Base-by-base conservation (phyloP, 2,329 filamentous ascomycete species). In the Colletotrichum incanum region DNA sequence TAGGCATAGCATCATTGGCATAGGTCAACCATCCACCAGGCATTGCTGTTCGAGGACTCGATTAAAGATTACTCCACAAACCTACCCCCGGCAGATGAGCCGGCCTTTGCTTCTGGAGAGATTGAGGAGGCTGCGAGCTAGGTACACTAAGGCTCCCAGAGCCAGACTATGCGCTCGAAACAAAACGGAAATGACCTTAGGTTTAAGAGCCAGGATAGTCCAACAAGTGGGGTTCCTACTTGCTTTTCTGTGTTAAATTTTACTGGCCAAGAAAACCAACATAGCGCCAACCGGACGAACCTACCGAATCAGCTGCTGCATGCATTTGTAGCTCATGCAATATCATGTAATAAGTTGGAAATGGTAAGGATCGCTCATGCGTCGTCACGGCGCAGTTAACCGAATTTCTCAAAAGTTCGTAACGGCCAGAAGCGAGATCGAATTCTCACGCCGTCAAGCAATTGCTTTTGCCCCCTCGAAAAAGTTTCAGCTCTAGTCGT, bases 361-460 rank as follows among this genome's bases (percentile, higher is more conserved):
- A 60, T 14, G 34, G 58, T 5, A 60, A 60, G 9, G 26, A 60
- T 61, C 59, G 45, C 59, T 18, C 43, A 50, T 34, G 43, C n/a
- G 14, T 62, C 31, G 18, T 12, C 26, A 47, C 43, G 59, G 59
- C 59, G 43, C 43, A 50, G 43, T 16, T 26, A 14, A 12, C 45
- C 20, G 26, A 16, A 23, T 6, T 45, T 37, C 37, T 62, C n/a
- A 8, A 3, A 39, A 26, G 5, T 50, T 47, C 28, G 31, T 16
- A 23, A 8, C 8, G 14, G 45, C 20, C n/a, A 28, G 43, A 26
- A 49, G 59, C n/a, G 59, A 37, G 7, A 6, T 43, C 43, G 43
- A 9, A 23, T 23, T 12, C 20, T 43, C 26, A 37, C n/a, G 43
- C 59, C 20, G 31, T 20, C 18, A 18, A 45, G 56, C 5, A 41